A percentile compares a stretch with the other conserved stretches of the same genome.
Conservation (phyloP, 1,284 basidiomycete species). For the Tylopilus orsonianus region DNA sequence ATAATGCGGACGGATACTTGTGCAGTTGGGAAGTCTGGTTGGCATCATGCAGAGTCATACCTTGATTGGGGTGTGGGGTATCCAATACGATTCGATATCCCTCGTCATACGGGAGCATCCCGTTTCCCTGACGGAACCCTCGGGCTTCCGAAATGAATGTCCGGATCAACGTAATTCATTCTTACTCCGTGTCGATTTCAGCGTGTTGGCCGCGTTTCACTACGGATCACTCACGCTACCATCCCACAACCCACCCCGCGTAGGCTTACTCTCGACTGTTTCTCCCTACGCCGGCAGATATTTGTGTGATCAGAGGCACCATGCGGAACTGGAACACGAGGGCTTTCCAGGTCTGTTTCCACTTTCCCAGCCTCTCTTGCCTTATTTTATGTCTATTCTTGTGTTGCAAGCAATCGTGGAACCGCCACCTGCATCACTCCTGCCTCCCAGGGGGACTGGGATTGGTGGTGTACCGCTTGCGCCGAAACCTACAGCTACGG, state of each 20-base stretch:
- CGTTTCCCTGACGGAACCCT: constrained; percentile 9
- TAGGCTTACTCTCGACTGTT: constrained; percentile 69
- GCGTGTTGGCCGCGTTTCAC: constrained; percentile 56
- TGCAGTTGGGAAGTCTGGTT: not conserved
- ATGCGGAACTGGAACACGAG: constrained; percentile 19
- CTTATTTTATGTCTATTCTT: not conserved
- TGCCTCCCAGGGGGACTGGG: constrained; percentile 22
- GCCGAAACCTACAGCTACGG: constrained; percentile 15
- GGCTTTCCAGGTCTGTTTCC: constrained; percentile 27
- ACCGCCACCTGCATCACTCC: constrained; percentile 26
- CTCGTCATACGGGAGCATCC: not conserved
- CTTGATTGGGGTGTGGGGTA: constrained; percentile 5
- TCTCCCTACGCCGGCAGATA: constrained; percentile 45
- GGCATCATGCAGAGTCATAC: not conserved
- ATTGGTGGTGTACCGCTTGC: constrained; percentile 32
- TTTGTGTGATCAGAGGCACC: constrained; percentile 27
- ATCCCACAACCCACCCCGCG: constrained; percentile 61
- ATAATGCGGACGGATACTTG: constrained; percentile 8
- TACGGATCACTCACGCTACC: constrained; percentile 67
- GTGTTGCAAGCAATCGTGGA: constrained; percentile 23
- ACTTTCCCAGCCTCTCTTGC: not conserved
- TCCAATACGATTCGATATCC: not conserved
- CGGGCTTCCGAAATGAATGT: constrained; percentile 11
- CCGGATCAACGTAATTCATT: constrained; percentile 1
- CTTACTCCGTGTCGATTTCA: constrained; percentile 19